Percentiles rank a stretch among this genome's conserved stretches.
phyloP scores from a whole-genome alignment of 805 yeast genomes.

The Lachancea dasiensis region DNA sequence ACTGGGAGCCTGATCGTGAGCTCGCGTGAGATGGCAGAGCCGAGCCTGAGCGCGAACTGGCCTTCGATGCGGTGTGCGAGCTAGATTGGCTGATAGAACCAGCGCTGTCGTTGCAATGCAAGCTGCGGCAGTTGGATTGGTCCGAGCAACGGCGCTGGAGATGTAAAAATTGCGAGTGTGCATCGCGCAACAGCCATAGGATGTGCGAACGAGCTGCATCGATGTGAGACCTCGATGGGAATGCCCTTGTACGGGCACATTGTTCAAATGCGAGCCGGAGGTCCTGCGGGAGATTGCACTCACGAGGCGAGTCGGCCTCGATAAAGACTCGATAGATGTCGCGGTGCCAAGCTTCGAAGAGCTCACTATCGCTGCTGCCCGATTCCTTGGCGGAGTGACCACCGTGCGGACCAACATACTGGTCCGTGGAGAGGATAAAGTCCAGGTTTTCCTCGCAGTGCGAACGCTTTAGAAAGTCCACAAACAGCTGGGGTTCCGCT shows the following conservation, averaged over 20 bases:
- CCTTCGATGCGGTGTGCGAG: background rate
- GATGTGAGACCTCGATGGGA: conserved; percentile 19
- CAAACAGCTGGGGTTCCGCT: conserved; percentile 18
- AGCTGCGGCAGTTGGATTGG: background rate
- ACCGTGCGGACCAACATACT: conserved; percentile 5
- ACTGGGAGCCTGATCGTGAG: background rate
- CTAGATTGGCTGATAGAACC: background rate
- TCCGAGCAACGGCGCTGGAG: conserved; percentile 7
- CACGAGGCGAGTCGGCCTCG: conserved; percentile 23
- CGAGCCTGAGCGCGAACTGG: conserved; percentile 1
- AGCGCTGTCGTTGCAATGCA: background rate
- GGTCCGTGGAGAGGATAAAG: conserved; percentile 18
- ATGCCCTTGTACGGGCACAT: conserved; percentile 10
- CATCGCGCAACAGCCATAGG: conserved; percentile 23
- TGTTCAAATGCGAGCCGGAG: conserved; percentile 19
- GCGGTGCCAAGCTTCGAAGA: conserved; percentile 19
- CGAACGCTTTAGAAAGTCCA: conserved; percentile 18
- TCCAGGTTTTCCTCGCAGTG: conserved; percentile 32
- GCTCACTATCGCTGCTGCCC: background rate
- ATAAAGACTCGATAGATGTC: conserved; percentile 22
- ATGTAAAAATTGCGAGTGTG: conserved; percentile 13
- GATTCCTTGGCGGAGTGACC: conserved; percentile 10
- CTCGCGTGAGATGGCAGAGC: background rate
- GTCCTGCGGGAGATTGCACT: conserved; percentile 28
- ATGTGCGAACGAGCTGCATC: conserved; percentile 24